Conservation (phyloP, 2,329 filamentous ascomycete genomes). For the Daldinia sp. region DNA sequence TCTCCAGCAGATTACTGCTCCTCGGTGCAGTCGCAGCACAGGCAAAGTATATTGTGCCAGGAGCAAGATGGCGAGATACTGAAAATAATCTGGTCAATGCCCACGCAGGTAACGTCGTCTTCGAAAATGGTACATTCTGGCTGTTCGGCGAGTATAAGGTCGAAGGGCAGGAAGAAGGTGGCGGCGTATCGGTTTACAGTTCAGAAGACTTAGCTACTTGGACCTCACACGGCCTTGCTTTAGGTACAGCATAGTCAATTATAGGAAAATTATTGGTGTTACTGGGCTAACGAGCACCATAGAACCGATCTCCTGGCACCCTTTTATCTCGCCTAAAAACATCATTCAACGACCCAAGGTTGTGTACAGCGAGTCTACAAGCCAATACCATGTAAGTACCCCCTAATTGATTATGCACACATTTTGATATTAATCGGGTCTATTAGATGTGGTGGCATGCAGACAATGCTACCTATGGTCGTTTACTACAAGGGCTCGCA, state of each 20-base stretch:
- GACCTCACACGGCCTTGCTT: conserved; percentile 67
- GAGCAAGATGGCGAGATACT: conserved; percentile 70
- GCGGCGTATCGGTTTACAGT: conserved; percentile 70
- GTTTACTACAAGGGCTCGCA: conserved; percentile 68
- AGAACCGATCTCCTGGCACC: conserved; percentile 66
- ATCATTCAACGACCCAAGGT: conserved; percentile 74
- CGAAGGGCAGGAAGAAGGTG: conserved; percentile 68
- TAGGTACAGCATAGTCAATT: conserved; percentile 56
- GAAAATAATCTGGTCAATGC: conserved; percentile 71
- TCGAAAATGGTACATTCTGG: conserved; percentile 68
- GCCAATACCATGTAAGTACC: conserved; percentile 66
- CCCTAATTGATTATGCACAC: background rate
- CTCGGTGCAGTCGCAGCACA: conserved; percentile 40
- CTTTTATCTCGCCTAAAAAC: conserved; percentile 65
- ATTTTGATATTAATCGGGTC: background rate
- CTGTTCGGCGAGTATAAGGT: conserved; percentile 73
- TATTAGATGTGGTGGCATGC: conserved; percentile 69
- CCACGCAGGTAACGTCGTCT: conserved; percentile 68
- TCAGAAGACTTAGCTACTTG: conserved; percentile 71
- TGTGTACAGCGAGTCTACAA: conserved; percentile 65
- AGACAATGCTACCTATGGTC: conserved; percentile 68
- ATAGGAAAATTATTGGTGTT: background rate
- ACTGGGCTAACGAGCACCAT: conserved; percentile 13
- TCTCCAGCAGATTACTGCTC: conserved; percentile 34
- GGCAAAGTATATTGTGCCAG: conserved; percentile 71